These are phyloP conservation scores for Trichophaea hybrida DNA, from an alignment of 2,329 filamentous ascomycete genomes.

Conservation along the genomic window DNA sequence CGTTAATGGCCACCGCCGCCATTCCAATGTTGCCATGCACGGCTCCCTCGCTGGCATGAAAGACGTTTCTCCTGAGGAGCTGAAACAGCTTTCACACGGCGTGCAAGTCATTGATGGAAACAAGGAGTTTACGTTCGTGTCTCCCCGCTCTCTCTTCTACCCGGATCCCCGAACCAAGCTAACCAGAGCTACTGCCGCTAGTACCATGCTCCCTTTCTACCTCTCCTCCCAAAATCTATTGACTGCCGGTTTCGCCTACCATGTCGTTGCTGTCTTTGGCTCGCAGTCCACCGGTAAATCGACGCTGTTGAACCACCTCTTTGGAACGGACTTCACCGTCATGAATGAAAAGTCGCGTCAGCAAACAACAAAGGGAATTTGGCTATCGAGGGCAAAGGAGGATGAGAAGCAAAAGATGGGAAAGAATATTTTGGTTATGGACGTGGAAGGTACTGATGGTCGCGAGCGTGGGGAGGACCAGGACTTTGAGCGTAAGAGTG, in stretches of 20 bases:
- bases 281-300: slow-evolving; percentile 98
- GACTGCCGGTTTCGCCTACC: slow-evolving; percentile 93
- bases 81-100: slow-evolving; percentile 70
- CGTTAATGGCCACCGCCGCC: slow-evolving; percentile 8
- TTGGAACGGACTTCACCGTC: slow-evolving; percentile 89
- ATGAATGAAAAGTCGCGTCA: slow-evolving; percentile 91
- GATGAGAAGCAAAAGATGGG: slow-evolving; percentile 50
- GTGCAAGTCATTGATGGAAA: slow-evolving; percentile 94
- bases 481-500: slow-evolving; percentile 97
- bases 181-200: slow-evolving; percentile 31
- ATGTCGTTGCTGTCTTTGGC: slow-evolving; percentile 96
- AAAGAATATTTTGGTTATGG: slow-evolving; percentile 97
- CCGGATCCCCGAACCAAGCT: slow-evolving; percentile 1
- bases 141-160: background rate
- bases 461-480: slow-evolving; percentile 94
- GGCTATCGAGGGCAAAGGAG: slow-evolving; percentile 94
- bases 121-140: slow-evolving; percentile 83
- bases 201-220: slow-evolving; percentile 65
- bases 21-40: slow-evolving; percentile 5
- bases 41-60: slow-evolving; percentile 11
- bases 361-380: slow-evolving; percentile 98
- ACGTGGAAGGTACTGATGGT: slow-evolving; percentile 94
- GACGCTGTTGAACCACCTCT: slow-evolving; percentile 87
- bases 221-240: slow-evolving; percentile 66
- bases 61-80: slow-evolving; percentile 36